Evolutionary conservation across 257 asterid genomes (phyloP), one percentile per base, ranked within the genome.

Genomic region (Solanum neorickii): DNA sequence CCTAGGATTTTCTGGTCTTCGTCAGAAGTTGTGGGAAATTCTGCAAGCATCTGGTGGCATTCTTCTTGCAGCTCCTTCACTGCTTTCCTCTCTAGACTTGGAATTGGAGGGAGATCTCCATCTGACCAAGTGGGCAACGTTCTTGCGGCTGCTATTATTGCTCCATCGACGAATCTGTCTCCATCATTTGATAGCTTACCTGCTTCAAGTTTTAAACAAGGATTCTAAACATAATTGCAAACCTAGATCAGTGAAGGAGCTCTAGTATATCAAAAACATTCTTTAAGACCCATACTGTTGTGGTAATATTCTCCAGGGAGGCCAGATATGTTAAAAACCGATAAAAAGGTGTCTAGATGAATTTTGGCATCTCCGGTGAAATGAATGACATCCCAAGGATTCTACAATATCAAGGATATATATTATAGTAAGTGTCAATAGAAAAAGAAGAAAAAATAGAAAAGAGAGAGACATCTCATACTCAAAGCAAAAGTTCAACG

Each of bases 41-140:
- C 91, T 52, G 95, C 95, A 78, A 96, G 98, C 98, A 93, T 95
- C 80, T 91, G 92, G 14, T 92, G 96, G 94, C 99, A 97, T 93
- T 97, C 99, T 87, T 95, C 98, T 88, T 93, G 97, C 80, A 97
- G 93, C 89, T 94, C 98, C 90, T 94, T 96, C 88, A 92, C 98
- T 72, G 98, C 99, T 87, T 91, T 94, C 92, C 98, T 92, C 90
- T 97, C 99, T 73, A 86, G 25, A 87, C 99, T 95, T 83, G 99
- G 99, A 86, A 95, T 18, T 29, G 94, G 98, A 90, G 99, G 99
- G 90, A 95, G 88, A 90, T 97, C 99, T 70, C 94, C 92, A 44
- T 97, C 96, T 56, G 99, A 93, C 99, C 99, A 95, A 86, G 98
- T 95, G 37, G 99, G 99, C 86, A 96, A 72, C 74, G 99, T 95